Base-by-base conservation (phyloP, 2,329 filamentous ascomycete genomes). In the Arthrobotrys musiformis region DNA sequence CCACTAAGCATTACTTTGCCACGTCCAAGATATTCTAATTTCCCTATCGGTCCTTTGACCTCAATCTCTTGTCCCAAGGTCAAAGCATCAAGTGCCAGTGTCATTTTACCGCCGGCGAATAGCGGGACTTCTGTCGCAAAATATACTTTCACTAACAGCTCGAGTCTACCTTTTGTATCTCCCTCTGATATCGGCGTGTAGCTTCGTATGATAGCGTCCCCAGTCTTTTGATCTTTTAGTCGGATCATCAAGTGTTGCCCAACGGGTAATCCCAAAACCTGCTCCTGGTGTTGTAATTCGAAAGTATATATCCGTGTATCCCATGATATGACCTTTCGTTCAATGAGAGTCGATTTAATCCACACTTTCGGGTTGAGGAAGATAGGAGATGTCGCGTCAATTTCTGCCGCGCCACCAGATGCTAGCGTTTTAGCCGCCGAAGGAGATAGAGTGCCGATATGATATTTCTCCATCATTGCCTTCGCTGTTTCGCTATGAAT, bases 401-500 rank as follows among this genome's bases (percentile, higher is more conserved):
- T 83, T 13, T 77, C 35, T 26, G 46, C 30, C 7, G 28, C 35
- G 6, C 84, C 82, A 26, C 84, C 84, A 67, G 85, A 83, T 13
- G 86, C 85, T 1, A 95, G 86, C 0, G 85, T 82, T 42, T 86
- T 85, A 4, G 86, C 85, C 0, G 90, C 88, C 19, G 85, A 85
- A 79, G 89, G 85, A 80, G 92, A 89, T 11, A 97, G 87, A 0
- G 89, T 89, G 61, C 94, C 94, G 79, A 97, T 90, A 83, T 97
- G 93, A 82, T 97, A 96, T 50, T 87, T 84, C 9, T 88, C 87
- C 91, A 97, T 93, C 93, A 97, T 97, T 17, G 87, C 88, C 84
- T 96, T 97, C 35, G 94, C 94, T 15, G 92, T 97, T 84, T 97
- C 93, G 82, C 91, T 94, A 83, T 97, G 93, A 81, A 97, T 97